Evolutionary conservation across 2,329 filamentous ascomycete species (phyloP).

Genomic region (Colletotrichum tropicale): DNA sequence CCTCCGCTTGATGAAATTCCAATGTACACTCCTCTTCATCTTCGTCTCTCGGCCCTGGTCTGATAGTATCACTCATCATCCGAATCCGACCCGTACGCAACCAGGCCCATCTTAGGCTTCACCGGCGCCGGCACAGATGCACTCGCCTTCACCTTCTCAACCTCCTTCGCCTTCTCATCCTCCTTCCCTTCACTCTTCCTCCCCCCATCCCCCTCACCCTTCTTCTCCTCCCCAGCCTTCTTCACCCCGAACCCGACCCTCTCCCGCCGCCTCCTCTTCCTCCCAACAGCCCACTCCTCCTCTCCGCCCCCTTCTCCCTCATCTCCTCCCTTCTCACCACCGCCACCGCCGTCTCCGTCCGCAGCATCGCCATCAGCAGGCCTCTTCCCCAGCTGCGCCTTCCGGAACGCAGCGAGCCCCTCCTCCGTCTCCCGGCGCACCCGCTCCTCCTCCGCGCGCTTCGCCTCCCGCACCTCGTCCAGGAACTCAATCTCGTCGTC

Average conservation of each 20-base stretch:
- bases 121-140: neutral
- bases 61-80: constrained; percentile 39
- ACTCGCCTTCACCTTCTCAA: constrained; percentile 8
- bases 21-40: constrained; percentile 12
- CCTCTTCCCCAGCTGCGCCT: constrained; percentile 43
- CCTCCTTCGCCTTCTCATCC: neutral
- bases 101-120: constrained; percentile 45
- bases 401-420: constrained; percentile 59
- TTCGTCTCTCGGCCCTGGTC: neutral
- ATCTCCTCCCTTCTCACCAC: constrained; percentile 24
- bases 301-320: constrained; percentile 19
- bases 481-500: constrained; percentile 82
- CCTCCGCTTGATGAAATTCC: constrained; percentile 7
- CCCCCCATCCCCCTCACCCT: constrained; percentile 34
- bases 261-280: constrained; percentile 46
- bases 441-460: constrained; percentile 58
- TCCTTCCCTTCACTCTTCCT: constrained; percentile 32
- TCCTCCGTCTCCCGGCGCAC: constrained; percentile 61
- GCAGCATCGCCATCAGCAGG: neutral
- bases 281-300: constrained; percentile 36
- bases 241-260: constrained; percentile 38
- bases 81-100: constrained; percentile 62
- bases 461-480: constrained; percentile 58
- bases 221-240: constrained; percentile 23
- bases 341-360: neutral